Evolutionary conservation across 345 rosid genomes (phyloP).

Genomic region (Arabis hirsuta): DNA sequence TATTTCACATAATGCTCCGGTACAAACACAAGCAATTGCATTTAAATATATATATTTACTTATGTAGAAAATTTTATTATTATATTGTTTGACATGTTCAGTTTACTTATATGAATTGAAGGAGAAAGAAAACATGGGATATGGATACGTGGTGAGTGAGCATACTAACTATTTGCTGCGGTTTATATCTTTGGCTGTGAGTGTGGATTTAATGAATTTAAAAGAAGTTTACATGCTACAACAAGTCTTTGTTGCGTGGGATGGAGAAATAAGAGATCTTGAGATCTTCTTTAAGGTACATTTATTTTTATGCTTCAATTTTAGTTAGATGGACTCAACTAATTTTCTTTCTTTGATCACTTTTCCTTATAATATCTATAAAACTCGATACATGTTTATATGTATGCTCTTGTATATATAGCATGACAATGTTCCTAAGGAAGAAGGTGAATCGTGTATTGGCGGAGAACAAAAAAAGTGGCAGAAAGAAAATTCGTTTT

Average conservation of each 20-base stretch:
- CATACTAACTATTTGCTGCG: neutral
- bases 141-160: neutral
- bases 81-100: neutral
- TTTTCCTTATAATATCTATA: too few relatives aligned
- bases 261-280: neutral
- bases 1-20: too few relatives aligned
- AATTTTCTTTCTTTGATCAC: neutral
- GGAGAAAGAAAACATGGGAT: slow-evolving; percentile 13
- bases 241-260: neutral
- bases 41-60: too few relatives aligned
- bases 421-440: neutral
- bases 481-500: neutral
- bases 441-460: slow-evolving; percentile 12
- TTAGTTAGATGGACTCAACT: neutral
- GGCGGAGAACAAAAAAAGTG: neutral
- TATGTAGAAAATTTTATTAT: too few relatives aligned
- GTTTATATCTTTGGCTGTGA: neutral
- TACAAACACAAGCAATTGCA: too few relatives aligned
- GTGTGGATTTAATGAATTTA: slow-evolving; percentile 18
- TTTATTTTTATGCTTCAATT: neutral
- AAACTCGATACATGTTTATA: neutral
- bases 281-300: slow-evolving; percentile 28
- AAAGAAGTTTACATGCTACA: slow-evolving; percentile 8
- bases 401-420: slow-evolving; percentile 15
- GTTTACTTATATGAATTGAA: neutral